Percentiles rank a stretch among this genome's conserved stretches.
These are phyloP conservation scores for Setaria italica DNA, from an alignment of 202 grass and related monocot species.

Conservation along the genomic window DNA sequence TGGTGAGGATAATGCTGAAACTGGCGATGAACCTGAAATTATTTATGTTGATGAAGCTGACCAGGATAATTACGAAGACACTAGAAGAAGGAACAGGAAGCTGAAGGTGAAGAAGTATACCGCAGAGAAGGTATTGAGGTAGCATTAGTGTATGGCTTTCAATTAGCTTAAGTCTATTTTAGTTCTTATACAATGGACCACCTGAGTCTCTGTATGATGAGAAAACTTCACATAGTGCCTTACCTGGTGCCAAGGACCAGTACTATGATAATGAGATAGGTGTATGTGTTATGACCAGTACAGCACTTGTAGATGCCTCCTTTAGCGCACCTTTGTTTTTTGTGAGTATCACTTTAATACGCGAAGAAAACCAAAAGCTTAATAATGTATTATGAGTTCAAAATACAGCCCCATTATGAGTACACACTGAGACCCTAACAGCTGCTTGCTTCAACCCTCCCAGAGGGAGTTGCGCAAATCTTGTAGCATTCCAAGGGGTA, in stretches of 20 bases:
- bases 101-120: conserved; percentile 53
- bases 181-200: conserved; percentile 41
- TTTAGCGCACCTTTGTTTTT: conserved; percentile 25
- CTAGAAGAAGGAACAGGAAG: conserved; percentile 53
- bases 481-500: not conserved
- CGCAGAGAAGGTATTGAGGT: conserved; percentile 54
- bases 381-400: conserved; percentile 1
- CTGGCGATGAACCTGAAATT: conserved; percentile 49
- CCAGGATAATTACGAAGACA: conserved; percentile 35
- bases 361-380: conserved; percentile 1
- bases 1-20: conserved; percentile 40
- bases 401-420: not conserved
- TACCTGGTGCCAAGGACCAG: conserved; percentile 26
- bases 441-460: not conserved
- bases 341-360: conserved; percentile 14
- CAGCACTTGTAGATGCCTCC: conserved; percentile 28
- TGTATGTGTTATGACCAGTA: not conserved
- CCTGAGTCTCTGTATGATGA: conserved; percentile 33
- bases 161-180: conserved; percentile 34
- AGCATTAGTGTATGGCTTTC: conserved; percentile 31
- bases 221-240: conserved; percentile 38
- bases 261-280: conserved; percentile 49
- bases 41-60: conserved; percentile 60
- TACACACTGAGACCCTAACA: not conserved
- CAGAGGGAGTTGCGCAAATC: not conserved